These are phyloP conservation scores for Kazachstania kunashirensis DNA, from an alignment of 805 yeast species.

Conservation along the genomic window DNA sequence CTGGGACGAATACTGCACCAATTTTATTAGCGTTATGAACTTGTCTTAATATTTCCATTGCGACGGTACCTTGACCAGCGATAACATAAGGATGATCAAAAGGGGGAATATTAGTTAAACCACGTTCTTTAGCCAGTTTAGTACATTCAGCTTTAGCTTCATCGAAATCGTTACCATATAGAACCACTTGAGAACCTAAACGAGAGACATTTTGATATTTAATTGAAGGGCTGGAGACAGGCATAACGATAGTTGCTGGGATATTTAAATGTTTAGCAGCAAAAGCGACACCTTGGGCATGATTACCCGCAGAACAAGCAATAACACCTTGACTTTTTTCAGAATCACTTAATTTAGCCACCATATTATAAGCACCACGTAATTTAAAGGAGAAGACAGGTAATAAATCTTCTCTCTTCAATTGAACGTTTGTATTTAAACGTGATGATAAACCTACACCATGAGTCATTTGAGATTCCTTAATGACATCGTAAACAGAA, in stretches of 20 bases:
- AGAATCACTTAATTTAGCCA: constrained; percentile 65
- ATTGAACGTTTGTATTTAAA: constrained; percentile 61
- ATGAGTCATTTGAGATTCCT: constrained; percentile 74
- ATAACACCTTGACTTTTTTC: constrained; percentile 74
- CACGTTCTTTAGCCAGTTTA: constrained; percentile 56
- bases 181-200: constrained; percentile 87
- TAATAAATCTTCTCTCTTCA: constrained; percentile 86
- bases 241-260: constrained; percentile 97
- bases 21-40: constrained; percentile 53
- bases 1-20: constrained; percentile 81
- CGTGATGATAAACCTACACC: constrained; percentile 70
- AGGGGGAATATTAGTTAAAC: constrained; percentile 89
- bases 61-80: constrained; percentile 98
- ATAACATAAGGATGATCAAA: constrained; percentile 96
- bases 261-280: constrained; percentile 78
- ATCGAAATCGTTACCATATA: constrained; percentile 90
- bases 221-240: constrained; percentile 91
- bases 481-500: constrained; percentile 87
- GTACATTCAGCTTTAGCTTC: constrained; percentile 88
- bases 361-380: constrained; percentile 97
- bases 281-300: constrained; percentile 97
- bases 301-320: constrained; percentile 98
- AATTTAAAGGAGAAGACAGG: constrained; percentile 95
- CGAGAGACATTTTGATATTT: constrained; percentile 86
- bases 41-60: constrained; percentile 86